phyloP scores from a whole-genome alignment of 164 flowering plant species.

The Echeveria elegans region DNA sequence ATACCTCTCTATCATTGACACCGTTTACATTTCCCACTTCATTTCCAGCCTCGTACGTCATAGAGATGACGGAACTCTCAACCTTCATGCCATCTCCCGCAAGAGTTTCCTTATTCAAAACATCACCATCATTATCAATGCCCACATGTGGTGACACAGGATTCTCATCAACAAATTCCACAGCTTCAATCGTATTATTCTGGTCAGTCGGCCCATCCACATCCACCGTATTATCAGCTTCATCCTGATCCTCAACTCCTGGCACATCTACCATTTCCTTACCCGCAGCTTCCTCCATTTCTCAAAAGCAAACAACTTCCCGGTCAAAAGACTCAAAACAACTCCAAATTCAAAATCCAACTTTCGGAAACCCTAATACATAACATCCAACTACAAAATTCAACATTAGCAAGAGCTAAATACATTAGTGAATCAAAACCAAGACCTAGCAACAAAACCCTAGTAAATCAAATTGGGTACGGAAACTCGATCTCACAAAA shows the following conservation, averaged over 20 bases:
- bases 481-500: no score
- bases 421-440: no score
- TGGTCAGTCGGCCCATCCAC: slow-evolving; percentile 2
- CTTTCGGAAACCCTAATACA: background rate
- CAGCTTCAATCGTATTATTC: background rate
- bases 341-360: background rate
- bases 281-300: slow-evolving; percentile 4
- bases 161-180: background rate
- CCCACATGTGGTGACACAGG: no score
- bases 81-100: background rate
- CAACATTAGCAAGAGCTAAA: no score
- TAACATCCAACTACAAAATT: no score
- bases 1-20: slow-evolving; percentile 19
- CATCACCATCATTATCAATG: background rate
- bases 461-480: no score
- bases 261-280: background rate
- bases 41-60: slow-evolving; percentile 9
- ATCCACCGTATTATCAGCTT: background rate
- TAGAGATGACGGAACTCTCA: background rate
- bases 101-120: background rate
- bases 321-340: background rate
- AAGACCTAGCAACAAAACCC: no score
- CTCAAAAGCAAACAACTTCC: background rate
- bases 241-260: background rate
- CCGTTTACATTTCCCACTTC: slow-evolving; percentile 14